Evolutionary conservation across 1,284 basidiomycete species (phyloP).

Genomic region (Ceratobasidium sp.): DNA sequence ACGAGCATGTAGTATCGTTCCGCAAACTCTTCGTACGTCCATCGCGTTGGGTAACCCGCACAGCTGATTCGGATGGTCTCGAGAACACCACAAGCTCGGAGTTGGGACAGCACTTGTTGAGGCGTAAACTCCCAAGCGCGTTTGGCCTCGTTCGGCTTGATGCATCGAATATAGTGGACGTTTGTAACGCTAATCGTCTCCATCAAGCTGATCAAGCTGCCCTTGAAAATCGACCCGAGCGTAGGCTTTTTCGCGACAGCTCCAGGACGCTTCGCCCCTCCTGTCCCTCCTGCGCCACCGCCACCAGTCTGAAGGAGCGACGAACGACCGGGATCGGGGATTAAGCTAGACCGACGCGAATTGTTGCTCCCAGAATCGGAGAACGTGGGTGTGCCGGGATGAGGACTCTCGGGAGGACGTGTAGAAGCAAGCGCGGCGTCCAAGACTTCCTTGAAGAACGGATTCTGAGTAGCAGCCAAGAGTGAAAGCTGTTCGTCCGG

Average conservation of each 20-base stretch:
- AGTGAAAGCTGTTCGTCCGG: conserved; percentile 96
- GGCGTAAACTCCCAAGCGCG: conserved; percentile 97
- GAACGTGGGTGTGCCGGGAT: conserved; percentile 72
- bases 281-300: no score
- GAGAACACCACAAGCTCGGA: conserved; percentile 97
- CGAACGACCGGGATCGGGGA: conserved; percentile 84
- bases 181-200: conserved; percentile 97
- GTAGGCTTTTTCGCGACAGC: conserved; percentile 89
- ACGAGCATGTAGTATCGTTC: conserved; percentile 99
- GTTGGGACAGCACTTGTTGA: conserved; percentile 93
- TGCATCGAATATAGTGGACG: conserved; percentile 99
- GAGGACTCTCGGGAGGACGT: conserved; percentile 65
- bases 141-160: conserved; percentile 99
- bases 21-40: conserved; percentile 99
- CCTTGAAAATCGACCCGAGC: conserved; percentile 98
- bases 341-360: conserved; percentile 80
- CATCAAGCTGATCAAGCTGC: conserved; percentile 94
- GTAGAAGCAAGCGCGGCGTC: conserved; percentile 85
- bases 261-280: conserved; percentile 67
- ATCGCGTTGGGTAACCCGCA: conserved; percentile 98
- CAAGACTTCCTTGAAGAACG: conserved; percentile 94
- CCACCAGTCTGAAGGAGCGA: conserved; percentile 64
- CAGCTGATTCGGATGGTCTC: conserved; percentile 99
- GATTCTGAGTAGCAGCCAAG: conserved; percentile 85
- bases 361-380: conserved; percentile 78